phyloP scores from a whole-genome alignment of 1,284 basidiomycete genomes.

The Pseudozyma pruni region DNA sequence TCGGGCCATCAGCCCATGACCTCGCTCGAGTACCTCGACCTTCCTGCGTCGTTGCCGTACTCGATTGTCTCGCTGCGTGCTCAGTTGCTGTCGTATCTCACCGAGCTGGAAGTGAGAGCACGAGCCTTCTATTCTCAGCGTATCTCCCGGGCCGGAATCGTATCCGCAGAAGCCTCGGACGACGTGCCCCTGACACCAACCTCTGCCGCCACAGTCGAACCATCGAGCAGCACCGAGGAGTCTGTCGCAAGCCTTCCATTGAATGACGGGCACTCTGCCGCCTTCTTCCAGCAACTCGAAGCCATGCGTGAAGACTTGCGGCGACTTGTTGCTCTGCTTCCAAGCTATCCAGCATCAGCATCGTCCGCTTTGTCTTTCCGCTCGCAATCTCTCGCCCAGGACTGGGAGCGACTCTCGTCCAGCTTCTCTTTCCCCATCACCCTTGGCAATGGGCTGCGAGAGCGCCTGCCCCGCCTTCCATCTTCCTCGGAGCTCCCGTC shows the following conservation, averaged over 20 bases:
- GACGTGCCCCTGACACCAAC: background rate
- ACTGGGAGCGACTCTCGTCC: conserved; percentile 47
- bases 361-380: conserved; percentile 47
- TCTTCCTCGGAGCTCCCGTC: conserved; percentile 34
- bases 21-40: conserved; percentile 55
- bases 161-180: too few relatives aligned
- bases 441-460: conserved; percentile 31
- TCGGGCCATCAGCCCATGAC: conserved; percentile 20
- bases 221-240: background rate
- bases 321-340: conserved; percentile 39
- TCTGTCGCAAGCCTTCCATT: background rate
- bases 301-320: conserved; percentile 53
- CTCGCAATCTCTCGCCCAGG: conserved; percentile 46
- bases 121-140: conserved; percentile 37
- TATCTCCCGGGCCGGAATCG: conserved; percentile 24
- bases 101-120: conserved; percentile 50
- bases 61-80: conserved; percentile 50
- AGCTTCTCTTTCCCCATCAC: conserved; percentile 40
- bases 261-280: conserved; percentile 28
- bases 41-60: conserved; percentile 52
- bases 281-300: conserved; percentile 55
- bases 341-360: conserved; percentile 36
- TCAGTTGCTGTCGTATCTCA: conserved; percentile 49
- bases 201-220: background rate
- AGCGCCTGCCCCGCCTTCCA: conserved; percentile 39